phyloP scores from a whole-genome alignment of 2,329 filamentous ascomycete species.

The Didymella arachidicola region DNA sequence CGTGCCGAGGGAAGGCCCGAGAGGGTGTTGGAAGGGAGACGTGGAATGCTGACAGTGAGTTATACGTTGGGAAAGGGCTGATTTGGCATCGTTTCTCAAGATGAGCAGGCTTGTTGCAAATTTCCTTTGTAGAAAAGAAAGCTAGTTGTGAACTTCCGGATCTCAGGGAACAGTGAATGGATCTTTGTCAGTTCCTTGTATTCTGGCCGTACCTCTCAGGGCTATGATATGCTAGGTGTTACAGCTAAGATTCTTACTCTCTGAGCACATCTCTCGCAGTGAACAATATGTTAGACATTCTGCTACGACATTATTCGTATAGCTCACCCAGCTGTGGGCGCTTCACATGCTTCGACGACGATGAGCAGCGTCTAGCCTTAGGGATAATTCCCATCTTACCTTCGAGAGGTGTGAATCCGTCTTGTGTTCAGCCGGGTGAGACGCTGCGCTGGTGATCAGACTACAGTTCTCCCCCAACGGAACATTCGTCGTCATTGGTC shows the following conservation, averaged over 20 bases:
- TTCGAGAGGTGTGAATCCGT: constrained; percentile 22
- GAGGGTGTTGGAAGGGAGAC: not conserved
- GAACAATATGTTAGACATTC: not conserved
- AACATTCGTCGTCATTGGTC: constrained; percentile 66
- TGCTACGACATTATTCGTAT: not conserved
- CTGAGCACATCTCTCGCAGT: too few relatives aligned
- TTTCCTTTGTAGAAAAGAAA: too few relatives aligned
- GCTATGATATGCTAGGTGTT: too few relatives aligned
- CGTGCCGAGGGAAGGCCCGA: not conserved
- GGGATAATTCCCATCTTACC: constrained; percentile 34
- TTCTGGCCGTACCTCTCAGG: too few relatives aligned
- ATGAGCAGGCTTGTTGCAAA: too few relatives aligned
- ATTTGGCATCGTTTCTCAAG: not conserved
- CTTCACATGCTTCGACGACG: not conserved
- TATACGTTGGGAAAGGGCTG: not conserved
- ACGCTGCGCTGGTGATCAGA: constrained; percentile 37
- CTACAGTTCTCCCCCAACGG: constrained; percentile 64
- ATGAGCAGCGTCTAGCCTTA: not conserved
- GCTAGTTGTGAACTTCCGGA: too few relatives aligned
- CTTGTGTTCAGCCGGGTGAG: constrained; percentile 29
- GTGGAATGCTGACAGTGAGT: constrained; percentile 2
- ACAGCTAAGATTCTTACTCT: too few relatives aligned
- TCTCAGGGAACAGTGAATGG: not conserved
- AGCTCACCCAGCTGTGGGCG: not conserved
- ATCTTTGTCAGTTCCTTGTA: not conserved